Conservation (phyloP, 2,329 filamentous ascomycete genomes). For the Pseudopithomyces maydicus region DNA sequence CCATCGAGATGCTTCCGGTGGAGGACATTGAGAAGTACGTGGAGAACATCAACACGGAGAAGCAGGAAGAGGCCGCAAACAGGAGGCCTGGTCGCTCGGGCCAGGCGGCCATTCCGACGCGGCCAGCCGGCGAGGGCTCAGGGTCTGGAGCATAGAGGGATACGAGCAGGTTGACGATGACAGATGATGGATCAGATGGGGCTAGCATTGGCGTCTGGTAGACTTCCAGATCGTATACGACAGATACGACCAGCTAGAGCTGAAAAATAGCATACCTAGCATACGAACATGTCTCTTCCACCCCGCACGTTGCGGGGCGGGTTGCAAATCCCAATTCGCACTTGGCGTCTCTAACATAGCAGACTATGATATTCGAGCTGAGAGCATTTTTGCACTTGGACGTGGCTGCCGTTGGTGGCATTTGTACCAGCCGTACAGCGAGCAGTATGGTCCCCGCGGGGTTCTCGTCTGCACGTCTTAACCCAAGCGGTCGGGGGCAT, state of each 20-base stretch:
- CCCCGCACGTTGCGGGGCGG: slow-evolving; percentile 3
- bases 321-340: background rate
- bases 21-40: slow-evolving; percentile 98
- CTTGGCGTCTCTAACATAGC: background rate
- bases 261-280: slow-evolving; percentile 35
- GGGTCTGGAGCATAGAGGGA: slow-evolving; percentile 31
- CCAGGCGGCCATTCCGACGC: slow-evolving; percentile 74
- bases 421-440: background rate
- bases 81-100: slow-evolving; percentile 73
- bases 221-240: slow-evolving; percentile 36
- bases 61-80: slow-evolving; percentile 97
- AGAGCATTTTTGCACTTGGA: background rate
- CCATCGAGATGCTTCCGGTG: slow-evolving; percentile 89
- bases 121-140: slow-evolving; percentile 54
- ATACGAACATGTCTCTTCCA: background rate
- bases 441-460: background rate
- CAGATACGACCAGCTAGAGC: slow-evolving; percentile 31
- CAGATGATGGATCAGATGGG: slow-evolving; percentile 21
- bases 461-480: slow-evolving; percentile 44
- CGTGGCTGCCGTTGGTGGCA: background rate
- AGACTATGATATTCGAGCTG: background rate
- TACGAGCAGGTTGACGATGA: slow-evolving; percentile 2
- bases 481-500: slow-evolving; percentile 76
- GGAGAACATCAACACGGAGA: slow-evolving; percentile 99
- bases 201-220: slow-evolving; percentile 39